Evolutionary conservation across 495 filamentous ascomycete genomes (phyloP).

Genomic region (Tetracladium marchalianum): DNA sequence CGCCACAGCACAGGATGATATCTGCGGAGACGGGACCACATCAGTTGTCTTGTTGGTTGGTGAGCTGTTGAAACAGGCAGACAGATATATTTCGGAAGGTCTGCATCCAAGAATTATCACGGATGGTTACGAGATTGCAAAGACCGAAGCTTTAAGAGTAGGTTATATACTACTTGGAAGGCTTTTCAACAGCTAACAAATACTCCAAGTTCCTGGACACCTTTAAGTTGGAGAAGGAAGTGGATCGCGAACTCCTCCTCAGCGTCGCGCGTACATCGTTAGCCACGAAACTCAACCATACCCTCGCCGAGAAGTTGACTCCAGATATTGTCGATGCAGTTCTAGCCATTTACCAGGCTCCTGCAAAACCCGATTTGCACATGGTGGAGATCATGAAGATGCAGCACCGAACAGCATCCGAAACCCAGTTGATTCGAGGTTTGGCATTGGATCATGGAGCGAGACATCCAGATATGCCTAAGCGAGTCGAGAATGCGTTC

Average conservation of each 20-base stretch:
- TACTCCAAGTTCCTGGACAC: conserved; percentile 73
- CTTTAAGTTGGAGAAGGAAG: conserved; percentile 79
- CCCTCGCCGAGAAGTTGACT: conserved; percentile 82
- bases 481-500: conserved; percentile 86
- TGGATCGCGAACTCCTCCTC: conserved; percentile 88
- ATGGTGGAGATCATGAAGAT: conserved; percentile 99
- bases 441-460: conserved; percentile 93
- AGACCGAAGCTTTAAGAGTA: conserved; percentile 85
- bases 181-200: neutral
- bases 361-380: conserved; percentile 90
- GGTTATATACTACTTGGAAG: neutral
- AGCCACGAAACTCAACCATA: conserved; percentile 83
- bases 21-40: conserved; percentile 95
- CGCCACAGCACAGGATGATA: conserved; percentile 96
- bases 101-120: conserved; percentile 94
- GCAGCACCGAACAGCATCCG: conserved; percentile 93
- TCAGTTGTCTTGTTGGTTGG: conserved; percentile 92
- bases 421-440: conserved; percentile 91
- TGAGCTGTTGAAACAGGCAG: conserved; percentile 94
- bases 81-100: conserved; percentile 87
- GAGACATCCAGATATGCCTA: conserved; percentile 96
- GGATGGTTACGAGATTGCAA: conserved; percentile 95
- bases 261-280: conserved; percentile 92
- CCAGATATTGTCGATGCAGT: conserved; percentile 94
- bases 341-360: conserved; percentile 80